A percentile compares a stretch with the other conserved stretches of the same genome.
phyloP scores from a whole-genome alignment of 306 rosid species.

The Rosa persica region DNA sequence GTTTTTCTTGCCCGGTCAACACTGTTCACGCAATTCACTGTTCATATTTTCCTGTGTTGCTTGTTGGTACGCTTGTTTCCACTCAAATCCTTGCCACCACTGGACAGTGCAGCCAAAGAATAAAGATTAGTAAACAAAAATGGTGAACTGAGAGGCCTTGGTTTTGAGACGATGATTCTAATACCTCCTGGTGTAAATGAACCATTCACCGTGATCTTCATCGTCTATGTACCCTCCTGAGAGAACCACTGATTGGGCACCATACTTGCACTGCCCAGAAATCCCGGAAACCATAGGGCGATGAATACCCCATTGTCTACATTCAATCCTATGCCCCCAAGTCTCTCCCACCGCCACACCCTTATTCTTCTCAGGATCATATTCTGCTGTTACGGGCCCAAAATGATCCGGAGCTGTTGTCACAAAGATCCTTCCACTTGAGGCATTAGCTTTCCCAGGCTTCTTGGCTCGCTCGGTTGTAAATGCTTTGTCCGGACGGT shows the following conservation, averaged over 20 bases:
- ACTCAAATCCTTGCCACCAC: constrained; percentile 72
- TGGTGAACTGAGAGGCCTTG: too few species aligned
- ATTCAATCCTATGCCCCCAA: constrained; percentile 55
- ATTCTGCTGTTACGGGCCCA: constrained; percentile 56
- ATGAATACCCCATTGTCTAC: constrained; percentile 83
- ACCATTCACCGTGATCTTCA: too few species aligned
- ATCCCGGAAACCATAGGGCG: constrained; percentile 58
- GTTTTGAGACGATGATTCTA: constrained; percentile 5
- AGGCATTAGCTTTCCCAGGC: constrained; percentile 57
- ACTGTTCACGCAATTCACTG: too few species aligned
- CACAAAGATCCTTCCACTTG: constrained; percentile 65
- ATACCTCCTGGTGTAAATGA: too few species aligned
- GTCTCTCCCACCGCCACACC: constrained; percentile 61
- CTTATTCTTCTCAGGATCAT: constrained; percentile 50
- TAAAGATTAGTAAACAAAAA: neutral
- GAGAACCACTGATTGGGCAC: constrained; percentile 44
- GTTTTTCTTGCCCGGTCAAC: too few species aligned
- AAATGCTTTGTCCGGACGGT: constrained; percentile 48
- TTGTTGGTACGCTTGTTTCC: constrained; percentile 61
- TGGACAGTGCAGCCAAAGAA: constrained; percentile 25
- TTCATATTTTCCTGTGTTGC: too few species aligned
- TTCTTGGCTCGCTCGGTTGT: constrained; percentile 55
- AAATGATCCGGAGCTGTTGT: constrained; percentile 51
- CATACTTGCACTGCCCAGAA: constrained; percentile 50
- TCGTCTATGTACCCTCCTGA: too few species aligned